Base-by-base conservation (phyloP, 1,284 basidiomycete species). In the Marasmius tenuissimus region DNA sequence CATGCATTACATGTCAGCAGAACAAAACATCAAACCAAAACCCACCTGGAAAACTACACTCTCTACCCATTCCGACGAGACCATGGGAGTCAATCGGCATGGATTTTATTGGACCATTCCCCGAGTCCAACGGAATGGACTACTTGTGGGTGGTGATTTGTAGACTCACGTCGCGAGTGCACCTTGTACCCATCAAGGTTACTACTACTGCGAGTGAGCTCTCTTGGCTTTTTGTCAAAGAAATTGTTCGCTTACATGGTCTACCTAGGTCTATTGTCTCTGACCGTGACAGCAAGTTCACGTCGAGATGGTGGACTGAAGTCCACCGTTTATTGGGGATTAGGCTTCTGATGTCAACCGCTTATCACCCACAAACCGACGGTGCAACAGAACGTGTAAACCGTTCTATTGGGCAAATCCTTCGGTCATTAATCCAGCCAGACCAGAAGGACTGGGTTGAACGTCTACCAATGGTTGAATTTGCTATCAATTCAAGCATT, bases 381-480 rank as follows among this genome's bases (percentile, higher is more conserved):
- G 51, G 75, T 0, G 59, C 61, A 0, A 68, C 69, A 0, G 74
- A 76, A 59, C 61, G 70, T 0, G 64, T 65, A 0, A 72, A 70
- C 10, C 61, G 66, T 0, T 68, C 70, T 0, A 64, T 76, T 1
- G 63, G 51, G 1, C 69, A 72, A 45, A 70, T 76, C 1, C 57
- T 77, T 9, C 47, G 72, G 0, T 37, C 61, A 0, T 55, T 68
- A 18, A 70, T 79, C 0, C 4, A 56, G 0, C 67, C 69, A 0
- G 69, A 76, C 34, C 77, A 79, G 58, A 62, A 64, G 6, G 72
- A 78, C 45, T 80, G 77, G 76, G 64, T 68, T 0, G 55, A 67
- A 0, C 67, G 69, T 27, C 3, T 76, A 0, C 73, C 75, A 0
- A 34, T 73, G 11, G 69, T 73, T 0, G 74, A 78, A 69, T 53